Percentiles rank a stretch among this genome's conserved stretches.
phyloP scores from a whole-genome alignment of 768 basidiomycete species.

The Mycena galericulata region DNA sequence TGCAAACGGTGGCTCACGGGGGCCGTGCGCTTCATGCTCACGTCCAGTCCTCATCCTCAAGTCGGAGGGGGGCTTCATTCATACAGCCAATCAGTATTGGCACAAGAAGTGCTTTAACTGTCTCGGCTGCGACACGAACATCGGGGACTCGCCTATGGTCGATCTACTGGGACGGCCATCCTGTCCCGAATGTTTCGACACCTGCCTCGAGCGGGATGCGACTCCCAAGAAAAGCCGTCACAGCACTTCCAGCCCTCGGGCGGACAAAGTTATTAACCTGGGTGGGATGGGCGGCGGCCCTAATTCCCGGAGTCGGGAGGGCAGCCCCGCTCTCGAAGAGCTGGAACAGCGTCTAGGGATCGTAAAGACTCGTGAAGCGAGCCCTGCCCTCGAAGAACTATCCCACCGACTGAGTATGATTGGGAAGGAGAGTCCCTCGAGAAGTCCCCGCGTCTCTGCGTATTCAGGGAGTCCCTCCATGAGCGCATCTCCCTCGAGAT shows the following conservation, averaged over 20 bases:
- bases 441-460: conserved; percentile 38
- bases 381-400: conserved; percentile 65
- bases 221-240: conserved; percentile 56
- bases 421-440: conserved; percentile 46
- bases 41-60: conserved; percentile 81
- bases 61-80: conserved; percentile 82
- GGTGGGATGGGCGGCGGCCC: conserved; percentile 58
- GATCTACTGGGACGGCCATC: conserved; percentile 86
- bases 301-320: conserved; percentile 57
- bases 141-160: conserved; percentile 82
- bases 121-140: conserved; percentile 74
- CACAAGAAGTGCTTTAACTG: conserved; percentile 87
- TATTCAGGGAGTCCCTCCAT: conserved; percentile 29
- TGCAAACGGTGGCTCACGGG: conserved; percentile 80
- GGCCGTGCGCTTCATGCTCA: conserved; percentile 73
- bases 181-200: conserved; percentile 86
- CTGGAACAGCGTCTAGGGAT: conserved; percentile 72
- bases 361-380: conserved; percentile 63
- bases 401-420: conserved; percentile 57
- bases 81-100: conserved; percentile 79
- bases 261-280: conserved; percentile 43
- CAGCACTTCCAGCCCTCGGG: conserved; percentile 44
- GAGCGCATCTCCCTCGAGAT: conserved; percentile 39
- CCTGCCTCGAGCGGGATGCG: conserved; percentile 69
- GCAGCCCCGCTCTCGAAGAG: conserved; percentile 73